Evolutionary conservation across 2,329 filamentous ascomycete genomes (phyloP), one percentile per base, ranked within the genome.

Genomic region (Coniochaeta hoffmannii): DNA sequence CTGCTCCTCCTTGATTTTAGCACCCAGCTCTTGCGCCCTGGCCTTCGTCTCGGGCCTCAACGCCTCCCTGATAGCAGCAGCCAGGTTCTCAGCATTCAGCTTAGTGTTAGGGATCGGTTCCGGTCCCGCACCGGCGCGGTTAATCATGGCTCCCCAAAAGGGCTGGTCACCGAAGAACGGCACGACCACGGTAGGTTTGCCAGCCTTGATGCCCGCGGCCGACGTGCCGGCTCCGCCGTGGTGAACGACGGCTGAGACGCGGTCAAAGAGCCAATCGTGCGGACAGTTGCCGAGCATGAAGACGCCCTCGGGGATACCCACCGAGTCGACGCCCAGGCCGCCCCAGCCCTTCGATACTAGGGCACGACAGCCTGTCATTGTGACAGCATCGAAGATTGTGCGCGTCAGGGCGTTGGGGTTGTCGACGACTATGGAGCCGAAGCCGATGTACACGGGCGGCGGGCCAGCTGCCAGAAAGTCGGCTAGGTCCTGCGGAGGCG

Each of bases 281-380:
- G 90, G 90, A 46, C 86, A 85, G 64, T 93, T 94, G 11, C 88
- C 90, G 35, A 96, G 76, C 83, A 95, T 90, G 66, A 89, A 90
- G 1, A 95, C 83, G 4, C 84, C 83, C 2, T 90, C 83, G 0
- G 89, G 89, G n/a, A 90, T 71, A 1, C 80, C 80, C 3, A 88
- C 67, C 31, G 83, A 76, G 62, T 90, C 87, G 0, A 82, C 87
- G 30, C 90, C 90, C 8, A 96, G 76, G 0, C 90, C 90, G 51
- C 90, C 90, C 91, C 90, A 96, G 15, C 90, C 91, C 65, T 93
- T 91, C 0, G 89, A 93, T 1, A 96, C 86, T 1, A 96, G 73
- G 1, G 90, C 90, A 56, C 90, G 79, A n/a, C 89, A 79, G 1
- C 88, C 87, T 0, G 85, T 78, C 10, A 78, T 75, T 53, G 76